Percentiles rank a stretch among this genome's conserved stretches.
Evolutionary conservation across 78 protist species (phyloP).

Genomic region (Creolimax fragrantissima): DNA sequence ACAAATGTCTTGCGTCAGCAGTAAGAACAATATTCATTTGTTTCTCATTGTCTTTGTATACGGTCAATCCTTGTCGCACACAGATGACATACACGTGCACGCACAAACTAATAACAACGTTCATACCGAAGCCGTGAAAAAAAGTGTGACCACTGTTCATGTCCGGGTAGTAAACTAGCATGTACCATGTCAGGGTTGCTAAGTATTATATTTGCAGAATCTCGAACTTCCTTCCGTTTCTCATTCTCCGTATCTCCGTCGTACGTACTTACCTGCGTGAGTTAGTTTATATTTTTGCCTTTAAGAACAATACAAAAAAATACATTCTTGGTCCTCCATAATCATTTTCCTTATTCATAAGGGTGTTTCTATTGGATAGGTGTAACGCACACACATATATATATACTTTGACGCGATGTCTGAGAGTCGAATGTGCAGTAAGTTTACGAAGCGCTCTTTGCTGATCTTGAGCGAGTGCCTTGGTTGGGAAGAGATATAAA

Average conservation of each 20-base stretch:
- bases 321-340: no score
- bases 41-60: no score
- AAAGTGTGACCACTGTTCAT: neutral
- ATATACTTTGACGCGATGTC: neutral
- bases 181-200: conserved; percentile 58
- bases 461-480: conserved; percentile 55
- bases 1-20: no score
- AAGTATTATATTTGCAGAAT: neutral
- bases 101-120: no score
- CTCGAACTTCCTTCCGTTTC: neutral
- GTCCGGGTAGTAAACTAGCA: conserved; percentile 13
- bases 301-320: no score
- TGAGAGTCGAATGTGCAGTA: neutral
- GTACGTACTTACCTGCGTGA: neutral
- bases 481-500: conserved; percentile 24
- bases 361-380: no score
- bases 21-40: no score
- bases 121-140: neutral
- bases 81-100: no score
- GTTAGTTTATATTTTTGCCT: no score
- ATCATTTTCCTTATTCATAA: no score
- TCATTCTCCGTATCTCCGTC: conserved; percentile 24
- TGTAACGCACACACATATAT: no score
- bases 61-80: no score
- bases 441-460: conserved; percentile 12